Base-by-base conservation (phyloP, 2,329 filamentous ascomycete species). In the Shiraia sp. region DNA sequence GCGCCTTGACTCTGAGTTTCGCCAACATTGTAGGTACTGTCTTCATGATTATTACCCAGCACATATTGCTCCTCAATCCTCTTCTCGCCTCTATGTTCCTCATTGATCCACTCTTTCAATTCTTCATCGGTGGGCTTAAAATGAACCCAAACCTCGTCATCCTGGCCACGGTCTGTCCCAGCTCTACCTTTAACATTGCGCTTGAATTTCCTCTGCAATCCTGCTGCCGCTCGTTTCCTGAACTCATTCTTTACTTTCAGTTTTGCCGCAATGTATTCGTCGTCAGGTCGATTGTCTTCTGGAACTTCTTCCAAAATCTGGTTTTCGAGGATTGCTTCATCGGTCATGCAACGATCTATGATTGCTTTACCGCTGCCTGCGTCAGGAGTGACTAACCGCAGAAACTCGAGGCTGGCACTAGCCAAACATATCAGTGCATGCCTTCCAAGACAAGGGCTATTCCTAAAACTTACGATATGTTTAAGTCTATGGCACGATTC, bases 231-330 rank as follows among this genome's bases (percentile, higher is more conserved):
- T 13, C 82, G 69, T 30, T 75, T 74, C 19, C 73, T 66, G 48
- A 81, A 75, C 51, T 86, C 80, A 54, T 85, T 75, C 16, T 75
- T 73, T 28, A 86, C 80, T 53, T 75, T 77, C 35, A 86, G 69
- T 31, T 78, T 69, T 31, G 77, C 72, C 0, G 79, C 83, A 25
- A 80, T 79, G 71, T 75, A 84, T 57, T 81, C 81, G 14, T 81
- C 72, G 16, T 78, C 69, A 0, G 83, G 83, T 32, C 73, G 75
- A 48, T 82, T 74, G 36, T 78, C 76, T 12, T 69, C 66, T 12
- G 78, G 77, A 22, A 83, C 61, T 10, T 76, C 63, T 12, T 77
- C 72, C 1, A 78, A 59, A 2, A 75, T 45, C 12, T 68, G 59
- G 0, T 71, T 72, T 29, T 73, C 61, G 10, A 84, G 63, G 2